Evolutionary conservation across 805 yeast genomes (phyloP).

Genomic region (Hanseniaspora hatyaiensis): DNA sequence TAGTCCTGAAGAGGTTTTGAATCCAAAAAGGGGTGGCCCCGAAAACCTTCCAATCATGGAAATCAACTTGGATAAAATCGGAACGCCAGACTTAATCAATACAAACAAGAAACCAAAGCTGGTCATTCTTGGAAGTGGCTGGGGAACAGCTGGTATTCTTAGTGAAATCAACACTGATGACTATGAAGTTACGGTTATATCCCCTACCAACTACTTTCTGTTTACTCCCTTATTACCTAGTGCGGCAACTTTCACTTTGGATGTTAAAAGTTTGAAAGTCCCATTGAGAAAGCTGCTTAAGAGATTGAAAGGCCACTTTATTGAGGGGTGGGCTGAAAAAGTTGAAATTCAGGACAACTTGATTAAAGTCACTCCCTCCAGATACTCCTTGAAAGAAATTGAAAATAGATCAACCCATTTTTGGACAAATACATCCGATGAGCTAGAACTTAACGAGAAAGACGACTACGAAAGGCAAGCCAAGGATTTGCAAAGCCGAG

Average conservation of each 20-base stretch:
- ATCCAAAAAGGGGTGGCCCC: conserved; percentile 55
- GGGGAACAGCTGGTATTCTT: conserved; percentile 57
- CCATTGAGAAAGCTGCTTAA: conserved; percentile 48
- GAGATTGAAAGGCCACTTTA: conserved; percentile 45
- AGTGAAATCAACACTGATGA: conserved; percentile 41
- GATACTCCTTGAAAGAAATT: conserved; percentile 32
- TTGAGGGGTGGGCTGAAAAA: conserved; percentile 52
- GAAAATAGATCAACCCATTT: conserved; percentile 32
- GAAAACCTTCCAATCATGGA: conserved; percentile 54
- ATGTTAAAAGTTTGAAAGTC: conserved; percentile 51
- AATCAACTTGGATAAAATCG: conserved; percentile 43
- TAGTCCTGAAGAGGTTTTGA: conserved; percentile 42
- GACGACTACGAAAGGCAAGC: conserved; percentile 42
- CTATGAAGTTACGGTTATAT: conserved; percentile 53
- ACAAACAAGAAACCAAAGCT: conserved; percentile 41
- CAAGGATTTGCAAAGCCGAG: conserved; percentile 33
- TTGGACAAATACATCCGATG: conserved; percentile 50
- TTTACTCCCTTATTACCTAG: conserved; percentile 60
- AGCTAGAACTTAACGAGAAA: conserved; percentile 44
- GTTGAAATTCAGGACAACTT: conserved; percentile 45
- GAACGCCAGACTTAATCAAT: conserved; percentile 17
- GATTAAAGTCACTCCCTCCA: conserved; percentile 41
- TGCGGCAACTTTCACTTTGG: conserved; percentile 61
- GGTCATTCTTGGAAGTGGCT: conserved; percentile 56
- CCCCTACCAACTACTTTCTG: conserved; percentile 58